Percentiles rank a stretch among this genome's conserved stretches.
Evolutionary conservation across 768 basidiomycete species (phyloP).

Genomic region (Strobilomyces dryophilus): DNA sequence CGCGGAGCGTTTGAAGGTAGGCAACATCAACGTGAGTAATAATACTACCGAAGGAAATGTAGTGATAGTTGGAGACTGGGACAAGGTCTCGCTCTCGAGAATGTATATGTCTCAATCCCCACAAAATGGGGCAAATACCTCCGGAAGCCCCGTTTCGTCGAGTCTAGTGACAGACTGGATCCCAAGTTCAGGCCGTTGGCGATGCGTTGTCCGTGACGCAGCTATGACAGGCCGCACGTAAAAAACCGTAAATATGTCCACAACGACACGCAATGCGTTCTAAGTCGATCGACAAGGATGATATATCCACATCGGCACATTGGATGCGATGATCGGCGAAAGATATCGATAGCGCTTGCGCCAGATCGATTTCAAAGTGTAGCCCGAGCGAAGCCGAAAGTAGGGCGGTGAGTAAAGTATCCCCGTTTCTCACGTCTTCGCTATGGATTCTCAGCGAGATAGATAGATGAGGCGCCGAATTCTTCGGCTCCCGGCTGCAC

Average conservation of each 20-base stretch:
- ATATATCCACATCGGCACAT: neutral
- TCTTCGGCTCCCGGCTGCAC: too few relatives aligned
- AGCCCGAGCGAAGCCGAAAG: neutral
- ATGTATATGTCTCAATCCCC: constrained; percentile 1
- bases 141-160: too few relatives aligned
- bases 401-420: neutral
- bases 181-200: neutral
- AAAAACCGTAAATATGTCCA: too few relatives aligned
- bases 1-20: constrained; percentile 12
- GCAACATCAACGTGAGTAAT: constrained; percentile 2
- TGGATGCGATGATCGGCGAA: constrained; percentile 17
- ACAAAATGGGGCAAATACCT: neutral
- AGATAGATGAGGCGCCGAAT: neutral
- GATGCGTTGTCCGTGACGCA: neutral
- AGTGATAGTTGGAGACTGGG: constrained; percentile 15
- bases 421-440: neutral
- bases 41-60: constrained; percentile 7
- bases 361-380: constrained; percentile 12
- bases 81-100: constrained; percentile 1
- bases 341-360: constrained; percentile 9
- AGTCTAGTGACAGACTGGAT: neutral
- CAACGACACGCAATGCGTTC: neutral
- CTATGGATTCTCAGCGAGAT: neutral
- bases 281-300: constrained; percentile 8
- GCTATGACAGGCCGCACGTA: neutral